These are phyloP conservation scores for Globisporangium uncinulatum DNA, from an alignment of 352 stramenopile species.

Conservation along the genomic window DNA sequence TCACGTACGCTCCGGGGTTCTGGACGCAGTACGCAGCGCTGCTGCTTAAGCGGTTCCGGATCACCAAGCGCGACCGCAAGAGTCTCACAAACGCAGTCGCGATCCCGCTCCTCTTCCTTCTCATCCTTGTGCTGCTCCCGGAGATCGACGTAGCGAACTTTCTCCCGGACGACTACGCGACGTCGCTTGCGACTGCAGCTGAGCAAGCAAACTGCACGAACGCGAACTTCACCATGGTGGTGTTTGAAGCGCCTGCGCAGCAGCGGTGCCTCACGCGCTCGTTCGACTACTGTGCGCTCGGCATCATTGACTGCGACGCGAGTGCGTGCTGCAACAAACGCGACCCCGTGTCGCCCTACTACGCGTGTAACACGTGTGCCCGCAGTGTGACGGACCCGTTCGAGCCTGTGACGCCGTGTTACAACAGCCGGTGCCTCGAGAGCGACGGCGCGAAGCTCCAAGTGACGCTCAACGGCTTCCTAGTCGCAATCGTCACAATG, in stretches of 20 bases:
- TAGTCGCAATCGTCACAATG: constrained; percentile 29
- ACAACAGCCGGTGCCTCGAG: constrained; percentile 21
- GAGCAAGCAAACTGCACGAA: constrained; percentile 23
- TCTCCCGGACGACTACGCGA: constrained; percentile 26
- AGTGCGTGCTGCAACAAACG: constrained; percentile 30
- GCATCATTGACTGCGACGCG: constrained; percentile 32
- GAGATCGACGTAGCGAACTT: constrained; percentile 49
- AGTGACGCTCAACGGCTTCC: constrained; percentile 38
- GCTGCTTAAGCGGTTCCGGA: constrained; percentile 52
- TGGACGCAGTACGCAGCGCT: constrained; percentile 41
- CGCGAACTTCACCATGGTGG: constrained; percentile 17
- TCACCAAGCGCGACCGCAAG: constrained; percentile 60
- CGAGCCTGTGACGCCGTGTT: constrained; percentile 17
- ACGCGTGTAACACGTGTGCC: constrained; percentile 25
- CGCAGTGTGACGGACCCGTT: constrained; percentile 1
- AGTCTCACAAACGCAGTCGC: constrained; percentile 48
- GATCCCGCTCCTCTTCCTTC: constrained; percentile 57
- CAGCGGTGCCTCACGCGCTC: not conserved
- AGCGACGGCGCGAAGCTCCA: constrained; percentile 31
- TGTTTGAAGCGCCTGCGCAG: constrained; percentile 13
- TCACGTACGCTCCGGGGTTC: constrained; percentile 22
- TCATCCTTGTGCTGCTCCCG: constrained; percentile 41
- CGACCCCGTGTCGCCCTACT: constrained; percentile 32
- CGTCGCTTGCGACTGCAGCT: constrained; percentile 9
- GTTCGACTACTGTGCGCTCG: constrained; percentile 39